Percentiles rank a stretch among this genome's conserved stretches.
Evolutionary conservation across 495 filamentous ascomycete species (phyloP).

Genomic region (Letharia columbiana): DNA sequence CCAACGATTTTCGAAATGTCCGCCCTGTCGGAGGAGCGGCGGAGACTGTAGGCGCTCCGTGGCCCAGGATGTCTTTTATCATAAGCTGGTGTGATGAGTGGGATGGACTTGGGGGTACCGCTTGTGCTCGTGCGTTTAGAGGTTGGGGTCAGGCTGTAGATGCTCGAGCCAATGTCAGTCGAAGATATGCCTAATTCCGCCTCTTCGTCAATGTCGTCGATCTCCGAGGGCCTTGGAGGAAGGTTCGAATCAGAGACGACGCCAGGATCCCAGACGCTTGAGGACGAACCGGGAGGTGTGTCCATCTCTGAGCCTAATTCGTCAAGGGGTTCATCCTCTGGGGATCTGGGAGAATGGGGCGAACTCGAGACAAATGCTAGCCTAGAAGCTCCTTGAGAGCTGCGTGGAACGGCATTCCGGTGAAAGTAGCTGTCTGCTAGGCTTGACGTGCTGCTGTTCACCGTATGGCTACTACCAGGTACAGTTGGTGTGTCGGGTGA

Average conservation of each 20-base stretch:
- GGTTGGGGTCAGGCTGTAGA: slow-evolving; percentile 25
- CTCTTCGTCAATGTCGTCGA: slow-evolving; percentile 8
- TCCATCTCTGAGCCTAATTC: slow-evolving; percentile 33
- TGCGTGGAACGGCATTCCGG: slow-evolving; percentile 36
- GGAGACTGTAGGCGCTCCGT: slow-evolving; percentile 41
- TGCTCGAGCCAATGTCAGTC: slow-evolving; percentile 37
- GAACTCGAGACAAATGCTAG: slow-evolving; percentile 33
- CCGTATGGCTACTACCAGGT: slow-evolving; percentile 19
- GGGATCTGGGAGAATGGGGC: slow-evolving; percentile 37
- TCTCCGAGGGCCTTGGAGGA: slow-evolving; percentile 5
- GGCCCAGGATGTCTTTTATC: slow-evolving; percentile 36
- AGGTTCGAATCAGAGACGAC: slow-evolving; percentile 8
- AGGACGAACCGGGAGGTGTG: slow-evolving; percentile 45
- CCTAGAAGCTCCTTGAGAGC: slow-evolving; percentile 40
- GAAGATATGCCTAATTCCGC: slow-evolving; percentile 23
- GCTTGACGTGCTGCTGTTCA: slow-evolving; percentile 36
- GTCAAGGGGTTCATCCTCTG: slow-evolving; percentile 27
- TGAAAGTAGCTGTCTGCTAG: slow-evolving; percentile 35
- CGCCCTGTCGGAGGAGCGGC: slow-evolving; percentile 41
- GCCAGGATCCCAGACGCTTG: slow-evolving; percentile 43
- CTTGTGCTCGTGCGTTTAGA: slow-evolving; percentile 37
- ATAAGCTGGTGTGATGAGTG: slow-evolving; percentile 40
- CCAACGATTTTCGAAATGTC: slow-evolving; percentile 35
- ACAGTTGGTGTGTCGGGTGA: slow-evolving; percentile 33
- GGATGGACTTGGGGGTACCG: slow-evolving; percentile 38